Evolutionary conservation across 345 rosid species (phyloP).

Genomic region (Noccaea bulbosa): DNA sequence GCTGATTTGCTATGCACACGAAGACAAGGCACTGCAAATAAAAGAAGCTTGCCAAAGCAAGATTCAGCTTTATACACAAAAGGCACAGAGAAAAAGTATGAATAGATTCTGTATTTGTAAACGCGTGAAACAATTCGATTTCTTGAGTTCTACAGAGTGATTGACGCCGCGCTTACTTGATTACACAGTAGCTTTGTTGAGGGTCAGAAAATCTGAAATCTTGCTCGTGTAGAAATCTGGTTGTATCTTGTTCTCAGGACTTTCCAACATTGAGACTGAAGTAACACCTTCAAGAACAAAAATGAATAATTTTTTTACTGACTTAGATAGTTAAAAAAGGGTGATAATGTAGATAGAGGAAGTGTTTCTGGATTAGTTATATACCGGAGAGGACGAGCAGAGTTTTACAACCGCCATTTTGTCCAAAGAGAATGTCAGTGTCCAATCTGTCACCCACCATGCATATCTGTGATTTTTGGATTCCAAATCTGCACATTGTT

Average conservation of each 20-base stretch:
- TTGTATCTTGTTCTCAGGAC: conserved; percentile 70
- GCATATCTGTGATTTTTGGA: conserved; percentile 87
- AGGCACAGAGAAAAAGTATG: conserved; percentile 1
- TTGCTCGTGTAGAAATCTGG: conserved; percentile 88
- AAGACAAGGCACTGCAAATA: conserved; percentile 3
- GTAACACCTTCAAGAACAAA: conserved; percentile 64
- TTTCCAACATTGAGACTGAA: conserved; percentile 68
- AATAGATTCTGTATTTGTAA: background rate
- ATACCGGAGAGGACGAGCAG: conserved; percentile 95
- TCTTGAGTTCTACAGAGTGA: conserved; percentile 2
- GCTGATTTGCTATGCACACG: conserved; percentile 18
- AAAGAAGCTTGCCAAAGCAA: conserved; percentile 27
- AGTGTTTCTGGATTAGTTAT: conserved; percentile 1
- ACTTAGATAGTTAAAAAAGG: conserved; percentile 10
- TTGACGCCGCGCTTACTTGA: conserved; percentile 9
- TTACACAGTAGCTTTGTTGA: conserved; percentile 74
- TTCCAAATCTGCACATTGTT: conserved; percentile 65
- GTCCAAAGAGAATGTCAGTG: conserved; percentile 89
- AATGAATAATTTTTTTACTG: background rate
- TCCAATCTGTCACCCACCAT: conserved; percentile 98
- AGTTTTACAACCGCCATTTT: conserved; percentile 92
- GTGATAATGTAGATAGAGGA: background rate
- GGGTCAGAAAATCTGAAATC: conserved; percentile 81
- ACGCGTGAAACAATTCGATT: background rate
- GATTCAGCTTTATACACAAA: background rate